These are phyloP conservation scores for Cinnamomum micranthum DNA, from an alignment of 164 flowering plant species.

Conservation along the genomic window DNA sequence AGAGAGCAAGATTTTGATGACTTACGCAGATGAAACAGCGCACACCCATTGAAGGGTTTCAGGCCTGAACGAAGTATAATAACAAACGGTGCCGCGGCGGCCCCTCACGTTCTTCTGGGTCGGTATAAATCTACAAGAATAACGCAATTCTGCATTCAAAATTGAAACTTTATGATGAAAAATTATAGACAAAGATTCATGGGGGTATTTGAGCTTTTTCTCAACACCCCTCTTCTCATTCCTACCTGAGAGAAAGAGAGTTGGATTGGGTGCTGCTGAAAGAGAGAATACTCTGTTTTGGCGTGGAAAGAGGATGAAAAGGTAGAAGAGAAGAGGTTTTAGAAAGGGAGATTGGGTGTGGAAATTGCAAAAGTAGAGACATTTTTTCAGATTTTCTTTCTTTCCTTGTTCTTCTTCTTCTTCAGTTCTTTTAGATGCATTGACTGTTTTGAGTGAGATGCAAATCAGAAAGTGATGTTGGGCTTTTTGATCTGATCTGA, in stretches of 20 bases:
- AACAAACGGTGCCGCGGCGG: conserved; percentile 5
- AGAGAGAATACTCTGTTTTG: not conserved
- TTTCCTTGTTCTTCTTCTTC: not conserved
- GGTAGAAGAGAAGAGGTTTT: not conserved
- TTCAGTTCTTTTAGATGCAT: not conserved
- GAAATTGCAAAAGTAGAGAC: conserved; percentile 6
- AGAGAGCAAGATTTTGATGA: not conserved
- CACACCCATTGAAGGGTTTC: conserved; percentile 18
- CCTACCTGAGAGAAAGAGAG: conserved; percentile 1
- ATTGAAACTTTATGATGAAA: not conserved
- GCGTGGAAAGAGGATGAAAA: not conserved
- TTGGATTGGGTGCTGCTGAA: not conserved
- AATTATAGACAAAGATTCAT: not conserved
- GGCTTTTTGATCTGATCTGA: not conserved
- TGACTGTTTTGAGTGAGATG: not conserved
- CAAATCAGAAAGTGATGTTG: not conserved
- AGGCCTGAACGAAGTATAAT: not conserved
- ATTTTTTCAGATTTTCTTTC: not conserved
- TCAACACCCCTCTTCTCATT: too few species aligned
- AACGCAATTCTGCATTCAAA: not conserved
- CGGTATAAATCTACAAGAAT: conserved; percentile 8
- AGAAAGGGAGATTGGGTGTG: conserved; percentile 1
- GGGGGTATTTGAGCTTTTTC: not conserved
- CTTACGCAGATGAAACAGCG: conserved; percentile 15
- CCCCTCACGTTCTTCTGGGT: not conserved